Base-by-base conservation (phyloP, 2,329 filamentous ascomycete species). In the Parafenestella ontariensis region DNA sequence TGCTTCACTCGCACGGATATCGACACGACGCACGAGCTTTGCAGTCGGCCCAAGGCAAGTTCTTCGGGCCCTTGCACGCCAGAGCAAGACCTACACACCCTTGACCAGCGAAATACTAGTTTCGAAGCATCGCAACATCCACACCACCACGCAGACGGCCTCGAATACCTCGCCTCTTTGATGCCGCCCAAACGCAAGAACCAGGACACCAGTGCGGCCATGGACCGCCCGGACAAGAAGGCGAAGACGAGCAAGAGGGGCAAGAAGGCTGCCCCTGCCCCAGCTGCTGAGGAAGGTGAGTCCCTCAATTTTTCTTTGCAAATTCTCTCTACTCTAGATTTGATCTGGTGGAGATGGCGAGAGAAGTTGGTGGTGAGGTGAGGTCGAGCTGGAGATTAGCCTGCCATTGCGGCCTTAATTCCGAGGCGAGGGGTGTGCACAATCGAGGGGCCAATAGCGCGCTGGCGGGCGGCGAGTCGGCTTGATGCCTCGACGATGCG, bases 401-500 rank as follows among this genome's bases (percentile, higher is more conserved):
- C 31, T 43, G 41, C 20, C 36, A 36, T 51, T 26, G 52, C 53
- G 53, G 49, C 29, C 50, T 52, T 59, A 52, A 50, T 52, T 52
- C 57, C 54, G 57, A 34, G 28, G 33, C 45, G 24, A 49, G 56
- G 42, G 40, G 46, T 33, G 45, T 18, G 44, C 18, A 36, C 4
- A 18, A 3, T 13, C 34, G 40, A 54, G 54, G 53, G 54, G 53
- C 53, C 57, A 56, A 54, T 60, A 51, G 57, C 59, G 57, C 52
- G 54, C 49, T 54, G 49, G 41, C n/a, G 15, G 20, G 41, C 45
- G 50, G 54, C 55, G 62, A 55, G 49, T 62, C 55, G 58, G 54
- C 52, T 59, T 10, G 58, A 52, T 63, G 56, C 51, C 59, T 64
- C 58, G 51, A 53, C 44, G 56, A 58, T 62, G 58, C 62, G 58